Evolutionary conservation across 2,329 filamentous ascomycete species (phyloP), one percentile per base, ranked within the genome.

Genomic region (Cordyceps cicadae): DNA sequence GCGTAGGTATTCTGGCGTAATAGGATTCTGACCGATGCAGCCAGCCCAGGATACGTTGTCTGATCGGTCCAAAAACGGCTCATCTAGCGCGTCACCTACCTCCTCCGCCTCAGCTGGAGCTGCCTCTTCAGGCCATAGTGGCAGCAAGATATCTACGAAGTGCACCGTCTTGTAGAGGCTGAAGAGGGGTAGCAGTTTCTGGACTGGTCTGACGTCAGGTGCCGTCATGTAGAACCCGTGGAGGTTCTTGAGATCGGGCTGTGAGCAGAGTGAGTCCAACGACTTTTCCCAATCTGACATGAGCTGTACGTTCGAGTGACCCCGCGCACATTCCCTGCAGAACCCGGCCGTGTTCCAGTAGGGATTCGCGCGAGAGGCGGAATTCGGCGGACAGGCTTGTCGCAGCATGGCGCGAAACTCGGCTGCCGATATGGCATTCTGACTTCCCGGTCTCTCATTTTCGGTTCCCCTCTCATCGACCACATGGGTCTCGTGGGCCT

Each of bases 61-160:
- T 50, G 81, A 76, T 67, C 92, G 91, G 53, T 85, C 75, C 0
- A 74, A 67, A 64, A 89, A 92, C 0, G 69, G 70, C 65, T 72
- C 73, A 29, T 67, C 68, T 29, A 43, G 32, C 26, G 17, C 51
- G 39, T 32, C 45, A 26, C 49, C 51, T 19, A 17, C 58, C 51
- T 60, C 21, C 43, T 32, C 58, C 51, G 41, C 58, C 5, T 76
- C 67, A 39, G 78, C 75, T 0, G 78, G 76, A 3, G 79, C 73
- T 1, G 79, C 77, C 15, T 64, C 62, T 82, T 79, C 62, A 59
- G 57, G 81, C 72, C 66, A 80, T 77, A 83, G 68, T 0, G 90
- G 90, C 57, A 92, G 87, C 24, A 92, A 73, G 39, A 95, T 89
- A 69, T 95, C 90, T 64, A 81, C 84, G 73, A 89, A 93, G 5